phyloP scores from a whole-genome alignment of 352 stramenopile genomes.

The Aphanomyces invadans region DNA sequence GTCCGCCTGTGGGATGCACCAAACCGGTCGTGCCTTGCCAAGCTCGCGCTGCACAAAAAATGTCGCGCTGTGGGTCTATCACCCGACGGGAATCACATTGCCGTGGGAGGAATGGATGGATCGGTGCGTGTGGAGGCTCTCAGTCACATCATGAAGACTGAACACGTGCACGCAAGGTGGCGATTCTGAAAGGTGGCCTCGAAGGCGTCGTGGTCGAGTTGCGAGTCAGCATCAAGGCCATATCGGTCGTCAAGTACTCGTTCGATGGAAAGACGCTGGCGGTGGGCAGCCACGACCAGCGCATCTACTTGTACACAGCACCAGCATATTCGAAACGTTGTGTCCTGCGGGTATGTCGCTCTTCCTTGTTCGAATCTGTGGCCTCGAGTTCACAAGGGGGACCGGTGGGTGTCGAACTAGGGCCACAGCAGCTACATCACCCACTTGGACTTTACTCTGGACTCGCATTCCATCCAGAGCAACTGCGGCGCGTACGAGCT shows the following conservation, averaged over 20 bases:
- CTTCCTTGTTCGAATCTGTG: no score
- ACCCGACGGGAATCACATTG: slow-evolving; percentile 78
- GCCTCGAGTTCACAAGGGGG: no score
- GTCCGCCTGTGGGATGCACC: slow-evolving; percentile 78
- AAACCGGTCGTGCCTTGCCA: slow-evolving; percentile 41
- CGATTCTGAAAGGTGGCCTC: slow-evolving; percentile 39
- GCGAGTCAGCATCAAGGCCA: slow-evolving; percentile 36
- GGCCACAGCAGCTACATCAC: slow-evolving; percentile 64
- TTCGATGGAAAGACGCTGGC: slow-evolving; percentile 41
- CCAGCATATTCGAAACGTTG: slow-evolving; percentile 19
- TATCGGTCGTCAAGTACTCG: slow-evolving; percentile 48
- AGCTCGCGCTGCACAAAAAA: slow-evolving; percentile 30
- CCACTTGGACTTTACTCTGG: slow-evolving; percentile 84
- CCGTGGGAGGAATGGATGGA: slow-evolving; percentile 53
- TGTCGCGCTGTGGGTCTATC: slow-evolving; percentile 73
- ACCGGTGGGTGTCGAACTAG: no score
- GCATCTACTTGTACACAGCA: slow-evolving; percentile 47
- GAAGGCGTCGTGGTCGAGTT: slow-evolving; percentile 46
- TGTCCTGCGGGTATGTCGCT: slow-evolving; percentile 6
- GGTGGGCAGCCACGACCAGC: slow-evolving; percentile 52
- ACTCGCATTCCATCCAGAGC: slow-evolving; percentile 80
- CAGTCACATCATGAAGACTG: no score
- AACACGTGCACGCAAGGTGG: no score
- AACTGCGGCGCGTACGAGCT: slow-evolving; percentile 81
- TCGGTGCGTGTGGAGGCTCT: not conserved